phyloP scores from a whole-genome alignment of 2,329 filamentous ascomycete species.

The Phoma sp. region DNA sequence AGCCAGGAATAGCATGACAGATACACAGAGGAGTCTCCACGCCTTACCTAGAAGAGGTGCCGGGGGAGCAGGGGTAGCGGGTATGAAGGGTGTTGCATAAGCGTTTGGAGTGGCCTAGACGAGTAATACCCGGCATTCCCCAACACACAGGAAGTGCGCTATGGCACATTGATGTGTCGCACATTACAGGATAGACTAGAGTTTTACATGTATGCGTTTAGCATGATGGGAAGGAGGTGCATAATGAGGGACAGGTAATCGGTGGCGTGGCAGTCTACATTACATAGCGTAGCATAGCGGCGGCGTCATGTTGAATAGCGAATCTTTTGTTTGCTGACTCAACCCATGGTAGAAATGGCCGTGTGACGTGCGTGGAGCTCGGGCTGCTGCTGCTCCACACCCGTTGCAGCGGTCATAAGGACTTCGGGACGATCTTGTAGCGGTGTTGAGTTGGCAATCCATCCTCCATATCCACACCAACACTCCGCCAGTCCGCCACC shows the following conservation, averaged over 20 bases:
- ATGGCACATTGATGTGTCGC: conserved; percentile 14
- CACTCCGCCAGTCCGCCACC: not conserved
- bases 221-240: conserved; percentile 3
- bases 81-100: conserved; percentile 40
- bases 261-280: not conserved
- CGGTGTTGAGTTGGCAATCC: not conserved
- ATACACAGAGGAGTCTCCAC: conserved; percentile 1
- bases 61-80: conserved; percentile 22
- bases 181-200: conserved; percentile 22
- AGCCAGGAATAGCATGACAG: conserved; percentile 13
- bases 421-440: not conserved
- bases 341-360: not conserved
- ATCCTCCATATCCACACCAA: not conserved
- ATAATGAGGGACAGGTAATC: conserved; percentile 6
- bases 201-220: conserved; percentile 11
- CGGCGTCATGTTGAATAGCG: conserved; percentile 16
- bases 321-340: conserved; percentile 6
- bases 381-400: not conserved
- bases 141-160: conserved; percentile 4
- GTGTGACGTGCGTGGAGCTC: conserved; percentile 1
- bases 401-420: not conserved
- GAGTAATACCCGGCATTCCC: conserved; percentile 22
- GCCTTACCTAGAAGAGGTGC: conserved; percentile 29
- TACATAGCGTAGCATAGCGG: conserved; percentile 13
- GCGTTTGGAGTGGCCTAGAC: conserved; percentile 36